Evolutionary conservation across 2,329 filamentous ascomycete species (phyloP).

Genomic region (Niveomyces coronatus): DNA sequence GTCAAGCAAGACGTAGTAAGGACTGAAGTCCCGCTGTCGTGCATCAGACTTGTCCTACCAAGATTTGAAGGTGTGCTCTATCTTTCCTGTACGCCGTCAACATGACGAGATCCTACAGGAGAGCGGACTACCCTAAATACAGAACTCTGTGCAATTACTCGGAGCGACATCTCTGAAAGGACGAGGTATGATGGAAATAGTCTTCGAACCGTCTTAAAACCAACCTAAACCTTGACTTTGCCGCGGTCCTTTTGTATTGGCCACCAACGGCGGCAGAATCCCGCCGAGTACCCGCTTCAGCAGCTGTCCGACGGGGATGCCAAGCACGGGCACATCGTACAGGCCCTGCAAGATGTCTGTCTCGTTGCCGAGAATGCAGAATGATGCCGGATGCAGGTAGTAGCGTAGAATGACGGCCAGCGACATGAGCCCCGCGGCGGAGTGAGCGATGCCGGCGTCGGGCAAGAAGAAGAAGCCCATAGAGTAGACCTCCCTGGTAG

Average conservation of each 20-base stretch:
- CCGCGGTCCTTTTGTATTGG: neutral
- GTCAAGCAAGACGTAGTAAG: too few relatives aligned
- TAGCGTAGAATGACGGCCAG: conserved; percentile 6
- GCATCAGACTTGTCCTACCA: too few relatives aligned
- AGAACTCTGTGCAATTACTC: neutral
- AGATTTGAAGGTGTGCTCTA: too few relatives aligned
- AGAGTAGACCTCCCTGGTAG: conserved; percentile 4
- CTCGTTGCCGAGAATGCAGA: conserved; percentile 6
- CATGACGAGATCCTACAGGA: too few relatives aligned
- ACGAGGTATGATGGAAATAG: neutral
- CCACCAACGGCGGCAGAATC: neutral
- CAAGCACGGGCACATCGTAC: conserved; percentile 1
- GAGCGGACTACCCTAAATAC: too few relatives aligned
- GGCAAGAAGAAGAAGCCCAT: conserved; percentile 6
- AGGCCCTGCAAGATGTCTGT: conserved; percentile 2
- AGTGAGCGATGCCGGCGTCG: conserved; percentile 6
- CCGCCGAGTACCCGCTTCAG: conserved; percentile 1
- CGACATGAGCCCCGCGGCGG: conserved; percentile 6
- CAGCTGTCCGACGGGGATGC: conserved; percentile 5
- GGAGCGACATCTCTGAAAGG: neutral
- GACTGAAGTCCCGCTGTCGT: too few relatives aligned
- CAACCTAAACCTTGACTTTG: conserved; percentile 4
- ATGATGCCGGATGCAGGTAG: conserved; percentile 5
- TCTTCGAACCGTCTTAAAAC: neutral
- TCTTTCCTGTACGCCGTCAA: too few relatives aligned